phyloP scores from a whole-genome alignment of 345 rosid species.

The Corchorus olitorius region DNA sequence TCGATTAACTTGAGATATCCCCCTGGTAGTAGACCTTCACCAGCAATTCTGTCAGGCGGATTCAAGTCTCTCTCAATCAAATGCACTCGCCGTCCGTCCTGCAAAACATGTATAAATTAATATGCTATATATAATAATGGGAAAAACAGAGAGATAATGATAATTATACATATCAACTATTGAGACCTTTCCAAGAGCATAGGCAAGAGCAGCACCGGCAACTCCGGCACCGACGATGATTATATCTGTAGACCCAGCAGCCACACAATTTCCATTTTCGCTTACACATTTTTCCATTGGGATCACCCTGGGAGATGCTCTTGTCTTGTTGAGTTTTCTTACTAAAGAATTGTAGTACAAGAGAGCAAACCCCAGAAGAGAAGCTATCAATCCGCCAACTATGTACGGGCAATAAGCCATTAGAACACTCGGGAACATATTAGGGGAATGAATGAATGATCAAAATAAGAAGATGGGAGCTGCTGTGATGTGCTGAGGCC shows the following conservation, averaged over 20 bases:
- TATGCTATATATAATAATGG: background rate
- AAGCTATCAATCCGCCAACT: constrained; percentile 4
- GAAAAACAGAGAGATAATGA: background rate
- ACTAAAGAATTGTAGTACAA: background rate
- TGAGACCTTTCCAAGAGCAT: constrained; percentile 44
- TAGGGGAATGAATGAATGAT: background rate
- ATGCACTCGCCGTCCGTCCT: constrained; percentile 14
- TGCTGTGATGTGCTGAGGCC: too few species aligned
- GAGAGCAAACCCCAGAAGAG: constrained; percentile 9
- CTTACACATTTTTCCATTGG: background rate
- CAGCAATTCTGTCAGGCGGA: constrained; percentile 23
- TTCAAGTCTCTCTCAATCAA: constrained; percentile 25
- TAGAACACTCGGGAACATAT: background rate
- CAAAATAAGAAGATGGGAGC: too few species aligned
- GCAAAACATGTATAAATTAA: background rate
- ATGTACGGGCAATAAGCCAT: constrained; percentile 1
- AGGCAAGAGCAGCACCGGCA: constrained; percentile 62
- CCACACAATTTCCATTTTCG: background rate
- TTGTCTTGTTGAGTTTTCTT: background rate
- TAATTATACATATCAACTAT: too few species aligned
- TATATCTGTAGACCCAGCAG: constrained; percentile 19
- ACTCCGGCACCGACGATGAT: constrained; percentile 49
- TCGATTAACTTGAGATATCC: constrained; percentile 28
- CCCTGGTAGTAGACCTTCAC: constrained; percentile 22
- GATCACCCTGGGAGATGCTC: background rate